A percentile compares a stretch with the other conserved stretches of the same genome.
These are phyloP conservation scores for Zizania palustris DNA, from an alignment of 202 grass and related monocot species.

Conservation along the genomic window DNA sequence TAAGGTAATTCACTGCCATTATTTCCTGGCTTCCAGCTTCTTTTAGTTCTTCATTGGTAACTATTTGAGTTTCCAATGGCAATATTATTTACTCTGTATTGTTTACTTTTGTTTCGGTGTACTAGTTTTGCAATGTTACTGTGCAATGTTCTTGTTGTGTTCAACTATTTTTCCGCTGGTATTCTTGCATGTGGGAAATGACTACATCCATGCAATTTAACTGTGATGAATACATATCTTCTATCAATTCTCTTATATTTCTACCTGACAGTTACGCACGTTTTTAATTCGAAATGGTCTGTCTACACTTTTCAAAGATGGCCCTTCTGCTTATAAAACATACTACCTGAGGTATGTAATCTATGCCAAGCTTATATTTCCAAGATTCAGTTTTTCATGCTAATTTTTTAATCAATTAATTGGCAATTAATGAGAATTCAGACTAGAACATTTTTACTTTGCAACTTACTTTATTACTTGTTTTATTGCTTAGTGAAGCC, in stretches of 20 bases:
- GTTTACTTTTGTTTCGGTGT: constrained; percentile 12
- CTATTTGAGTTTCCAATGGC: constrained; percentile 23
- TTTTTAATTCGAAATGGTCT: constrained; percentile 98
- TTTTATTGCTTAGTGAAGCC: constrained; percentile 4
- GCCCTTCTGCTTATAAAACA: constrained; percentile 80
- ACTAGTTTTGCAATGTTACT: neutral
- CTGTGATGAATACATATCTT: constrained; percentile 32
- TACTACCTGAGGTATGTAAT: constrained; percentile 85
- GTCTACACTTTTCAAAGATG: constrained; percentile 88
- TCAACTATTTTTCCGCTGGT: no score
- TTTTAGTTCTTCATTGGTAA: constrained; percentile 2
- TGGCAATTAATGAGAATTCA: constrained; percentile 17
- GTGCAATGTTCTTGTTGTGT: constrained; percentile 12
- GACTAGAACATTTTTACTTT: constrained; percentile 5
- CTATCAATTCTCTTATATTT: constrained; percentile 43
- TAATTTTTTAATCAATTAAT: constrained; percentile 21
- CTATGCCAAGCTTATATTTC: constrained; percentile 16
- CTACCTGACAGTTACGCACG: constrained; percentile 70
- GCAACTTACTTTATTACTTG: neutral
- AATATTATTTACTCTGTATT: constrained; percentile 26
- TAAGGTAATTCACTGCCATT: constrained; percentile 58
- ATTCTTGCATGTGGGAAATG: neutral
- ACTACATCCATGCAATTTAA: constrained; percentile 8
- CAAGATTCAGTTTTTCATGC: constrained; percentile 1
- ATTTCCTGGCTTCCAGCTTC: constrained; percentile 14